phyloP scores from a whole-genome alignment of 2,329 filamentous ascomycete genomes.

The Sporothrix humicola region DNA sequence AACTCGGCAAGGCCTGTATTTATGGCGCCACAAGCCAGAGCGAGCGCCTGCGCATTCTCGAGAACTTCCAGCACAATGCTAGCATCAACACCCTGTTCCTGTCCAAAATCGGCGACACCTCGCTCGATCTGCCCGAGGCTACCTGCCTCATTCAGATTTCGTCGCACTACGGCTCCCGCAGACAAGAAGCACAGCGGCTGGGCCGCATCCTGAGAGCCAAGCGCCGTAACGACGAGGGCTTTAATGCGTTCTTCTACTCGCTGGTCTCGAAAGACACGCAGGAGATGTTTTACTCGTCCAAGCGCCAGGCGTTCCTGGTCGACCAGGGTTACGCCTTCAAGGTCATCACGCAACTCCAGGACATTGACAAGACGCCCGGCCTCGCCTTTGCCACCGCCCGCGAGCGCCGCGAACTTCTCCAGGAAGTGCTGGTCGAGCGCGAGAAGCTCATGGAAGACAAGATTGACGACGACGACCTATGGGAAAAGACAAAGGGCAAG shows the following conservation, averaged over 20 bases:
- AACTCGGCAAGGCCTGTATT: slow-evolving; percentile 86
- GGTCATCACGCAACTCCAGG: slow-evolving; percentile 93
- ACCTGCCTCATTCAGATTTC: slow-evolving; percentile 98
- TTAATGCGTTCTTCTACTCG: slow-evolving; percentile 99
- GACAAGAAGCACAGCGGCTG: slow-evolving; percentile 92
- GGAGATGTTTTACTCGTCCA: slow-evolving; percentile 97
- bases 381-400: slow-evolving; percentile 79
- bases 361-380: slow-evolving; percentile 81
- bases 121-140: slow-evolving; percentile 94
- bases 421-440: slow-evolving; percentile 87
- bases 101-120: slow-evolving; percentile 97
- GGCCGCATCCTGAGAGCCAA: slow-evolving; percentile 95
- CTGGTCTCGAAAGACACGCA: slow-evolving; percentile 96
- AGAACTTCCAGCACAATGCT: slow-evolving; percentile 94
- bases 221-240: slow-evolving; percentile 93
- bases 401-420: slow-evolving; percentile 83
- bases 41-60: slow-evolving; percentile 84
- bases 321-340: slow-evolving; percentile 99
- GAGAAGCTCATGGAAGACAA: slow-evolving; percentile 43
- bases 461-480: slow-evolving; percentile 49
- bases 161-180: slow-evolving; percentile 93
- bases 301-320: slow-evolving; percentile 94
- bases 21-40: slow-evolving; percentile 85
- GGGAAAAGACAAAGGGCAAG: slow-evolving; percentile 37
- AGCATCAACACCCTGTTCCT: slow-evolving; percentile 91